Conservation (phyloP, 202 grass and related monocot species). For the Tripidium arundinaceum region DNA sequence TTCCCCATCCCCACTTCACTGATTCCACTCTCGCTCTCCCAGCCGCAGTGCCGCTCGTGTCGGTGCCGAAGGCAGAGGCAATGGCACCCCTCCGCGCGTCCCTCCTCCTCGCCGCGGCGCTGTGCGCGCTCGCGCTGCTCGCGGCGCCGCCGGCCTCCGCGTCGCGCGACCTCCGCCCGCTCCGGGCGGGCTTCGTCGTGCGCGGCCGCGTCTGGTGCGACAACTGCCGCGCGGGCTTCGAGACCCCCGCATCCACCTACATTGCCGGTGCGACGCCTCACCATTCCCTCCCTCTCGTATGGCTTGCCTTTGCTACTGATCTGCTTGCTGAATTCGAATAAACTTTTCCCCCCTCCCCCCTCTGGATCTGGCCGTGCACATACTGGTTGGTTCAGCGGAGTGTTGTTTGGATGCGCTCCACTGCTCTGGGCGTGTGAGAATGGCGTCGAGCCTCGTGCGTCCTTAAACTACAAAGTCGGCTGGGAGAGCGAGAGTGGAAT, state of each 20-base stretch:
- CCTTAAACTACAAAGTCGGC: neutral
- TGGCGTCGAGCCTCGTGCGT: neutral
- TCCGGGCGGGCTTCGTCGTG: constrained; percentile 47
- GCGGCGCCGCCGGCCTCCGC: constrained; percentile 36
- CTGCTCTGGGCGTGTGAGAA: neutral
- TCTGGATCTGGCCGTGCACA: neutral
- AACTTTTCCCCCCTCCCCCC: neutral
- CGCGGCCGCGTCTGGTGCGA: constrained; percentile 90
- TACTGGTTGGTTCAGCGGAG: neutral
- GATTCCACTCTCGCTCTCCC: neutral
- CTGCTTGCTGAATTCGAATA: neutral
- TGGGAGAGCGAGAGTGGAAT: too few species aligned
- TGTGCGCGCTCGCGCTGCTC: constrained; percentile 31
- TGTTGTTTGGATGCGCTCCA: neutral
- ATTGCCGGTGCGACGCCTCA: constrained; percentile 41
- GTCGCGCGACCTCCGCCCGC: constrained; percentile 39
- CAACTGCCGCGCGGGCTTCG: constrained; percentile 79
- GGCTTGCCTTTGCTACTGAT: neutral
- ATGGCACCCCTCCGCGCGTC: constrained; percentile 34
- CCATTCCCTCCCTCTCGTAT: neutral
- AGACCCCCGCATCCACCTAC: constrained; percentile 88
- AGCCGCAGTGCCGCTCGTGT: neutral
- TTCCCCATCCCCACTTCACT: neutral
- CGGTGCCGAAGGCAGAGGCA: neutral
- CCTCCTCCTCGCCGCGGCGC: constrained; percentile 26